Evolutionary conservation across 495 filamentous ascomycete genomes (phyloP), one percentile per base, ranked within the genome.

Genomic region (Podospora comata): DNA sequence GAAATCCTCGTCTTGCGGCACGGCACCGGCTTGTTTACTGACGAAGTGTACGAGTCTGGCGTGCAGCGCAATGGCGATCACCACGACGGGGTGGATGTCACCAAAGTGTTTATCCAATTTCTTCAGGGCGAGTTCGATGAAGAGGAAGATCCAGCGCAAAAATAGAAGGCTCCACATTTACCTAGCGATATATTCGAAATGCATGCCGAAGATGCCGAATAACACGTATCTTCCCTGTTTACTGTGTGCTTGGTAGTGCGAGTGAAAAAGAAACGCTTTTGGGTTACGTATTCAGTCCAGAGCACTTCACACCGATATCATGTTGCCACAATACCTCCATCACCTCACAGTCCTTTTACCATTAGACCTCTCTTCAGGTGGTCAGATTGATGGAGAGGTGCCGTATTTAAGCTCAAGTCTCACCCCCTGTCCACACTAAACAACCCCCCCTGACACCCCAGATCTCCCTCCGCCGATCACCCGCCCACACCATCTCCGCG

Each of bases 41-140:
- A 91, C 55, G 87, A 84, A 6, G 67, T 87, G 39, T 90, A 82
- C 69, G 72, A 86, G 60, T 90, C 91, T 70, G 91, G 84, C n/a
- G 83, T 93, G 78, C 76, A 68, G 2, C 82, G 92, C 68, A 89
- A 89, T 53, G 79, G 73, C 18, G 84, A 87, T 60, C 78, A 84
- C 64, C 91, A 97, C 65, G 92, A 97, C 79, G 93, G 94, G 5
- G 77, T 92, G 6, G 76, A 81, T 2, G 87, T 96, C 54, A 87
- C 87, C 0, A 75, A 80, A 68, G 88, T 82, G 0, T 94, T 97
- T 75, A 74, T 97, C 76, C 86, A 81, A 64, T 95, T 98, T 72
- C 71, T 96, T 67, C 78, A 89, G 32, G 89, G 90, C 79, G 67
- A 69, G 1, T 48, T 48, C 13, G 39, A 48, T 48, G 39, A 48